phyloP scores from a whole-genome alignment of 495 filamentous ascomycete species.

The Penicillium malachiteum region DNA sequence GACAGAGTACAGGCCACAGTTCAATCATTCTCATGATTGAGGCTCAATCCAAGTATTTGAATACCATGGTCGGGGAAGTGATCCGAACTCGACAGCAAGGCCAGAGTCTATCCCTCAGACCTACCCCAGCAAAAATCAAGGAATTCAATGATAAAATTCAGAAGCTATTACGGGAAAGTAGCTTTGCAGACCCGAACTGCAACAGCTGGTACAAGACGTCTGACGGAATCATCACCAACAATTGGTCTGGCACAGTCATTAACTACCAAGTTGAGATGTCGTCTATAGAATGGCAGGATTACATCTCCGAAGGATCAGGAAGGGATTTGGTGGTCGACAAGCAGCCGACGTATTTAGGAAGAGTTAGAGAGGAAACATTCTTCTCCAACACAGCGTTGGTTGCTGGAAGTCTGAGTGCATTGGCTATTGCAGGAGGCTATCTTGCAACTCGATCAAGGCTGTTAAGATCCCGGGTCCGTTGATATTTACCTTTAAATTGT shows the following conservation, averaged over 20 bases:
- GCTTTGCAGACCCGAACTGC: conserved; percentile 55
- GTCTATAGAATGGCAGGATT: conserved; percentile 49
- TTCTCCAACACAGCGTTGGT: conserved; percentile 34
- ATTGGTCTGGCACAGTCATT: conserved; percentile 52
- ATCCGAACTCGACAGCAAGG: conserved; percentile 36
- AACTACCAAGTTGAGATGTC: conserved; percentile 48
- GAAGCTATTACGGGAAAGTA: conserved; percentile 33
- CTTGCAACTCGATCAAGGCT: conserved; percentile 9
- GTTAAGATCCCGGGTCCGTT: background rate
- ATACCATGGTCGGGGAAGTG: conserved; percentile 40
- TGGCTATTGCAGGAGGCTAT: conserved; percentile 18
- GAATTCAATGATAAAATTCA: conserved; percentile 51
- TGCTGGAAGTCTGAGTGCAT: conserved; percentile 29
- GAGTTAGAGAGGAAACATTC: conserved; percentile 45
- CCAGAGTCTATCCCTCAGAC: conserved; percentile 37
- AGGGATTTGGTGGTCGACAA: conserved; percentile 27
- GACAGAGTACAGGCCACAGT: conserved; percentile 40
- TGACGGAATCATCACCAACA: conserved; percentile 54
- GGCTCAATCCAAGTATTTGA: conserved; percentile 53
- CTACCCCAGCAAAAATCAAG: conserved; percentile 32
- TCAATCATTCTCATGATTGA: conserved; percentile 62
- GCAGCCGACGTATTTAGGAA: conserved; percentile 35
- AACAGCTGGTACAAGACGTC: conserved; percentile 57
- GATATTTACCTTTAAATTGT: background rate
- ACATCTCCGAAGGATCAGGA: conserved; percentile 39